Percentiles rank a stretch among this genome's conserved stretches.
Evolutionary conservation across 176 grass and related monocot genomes (phyloP).

Genomic region (Oryza brachyantha): DNA sequence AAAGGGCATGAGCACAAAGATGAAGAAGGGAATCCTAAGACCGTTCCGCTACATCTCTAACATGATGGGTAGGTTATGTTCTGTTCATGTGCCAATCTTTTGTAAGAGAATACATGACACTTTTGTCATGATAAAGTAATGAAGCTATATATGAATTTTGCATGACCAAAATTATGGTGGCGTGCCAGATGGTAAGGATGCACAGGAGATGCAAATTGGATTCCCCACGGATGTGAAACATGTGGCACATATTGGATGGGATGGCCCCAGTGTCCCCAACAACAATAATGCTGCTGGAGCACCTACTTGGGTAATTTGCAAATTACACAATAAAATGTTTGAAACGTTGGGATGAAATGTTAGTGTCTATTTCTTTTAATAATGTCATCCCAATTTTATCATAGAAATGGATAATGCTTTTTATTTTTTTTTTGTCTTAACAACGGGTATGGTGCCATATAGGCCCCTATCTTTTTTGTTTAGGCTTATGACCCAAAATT

Average conservation of each 20-base stretch:
- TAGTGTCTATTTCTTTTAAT: neutral
- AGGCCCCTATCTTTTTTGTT: too few species aligned
- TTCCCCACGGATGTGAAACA: conserved; percentile 93
- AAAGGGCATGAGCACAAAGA: conserved; percentile 38
- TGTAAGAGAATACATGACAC: neutral
- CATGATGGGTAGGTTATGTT: conserved; percentile 70
- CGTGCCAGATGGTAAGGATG: conserved; percentile 53
- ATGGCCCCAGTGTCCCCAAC: conserved; percentile 34
- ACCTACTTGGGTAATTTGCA: conserved; percentile 56
- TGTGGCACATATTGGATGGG: conserved; percentile 86
- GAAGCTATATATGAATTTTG: neutral
- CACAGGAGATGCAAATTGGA: conserved; percentile 69
- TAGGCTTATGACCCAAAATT: too few species aligned
- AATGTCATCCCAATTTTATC: neutral
- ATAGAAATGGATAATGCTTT: neutral
- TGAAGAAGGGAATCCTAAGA: conserved; percentile 80
- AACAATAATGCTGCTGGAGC: conserved; percentile 43
- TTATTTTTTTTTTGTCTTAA: neutral
- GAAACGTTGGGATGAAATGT: neutral
- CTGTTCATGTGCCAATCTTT: neutral
- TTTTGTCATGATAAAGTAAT: neutral
- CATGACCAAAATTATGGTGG: neutral
- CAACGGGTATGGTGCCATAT: neutral
- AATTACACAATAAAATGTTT: neutral
- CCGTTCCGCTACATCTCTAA: conserved; percentile 78